A percentile compares a stretch with the other conserved stretches of the same genome.
phyloP scores from a whole-genome alignment of 345 rosid genomes.

The Hypericum androsaemum region DNA sequence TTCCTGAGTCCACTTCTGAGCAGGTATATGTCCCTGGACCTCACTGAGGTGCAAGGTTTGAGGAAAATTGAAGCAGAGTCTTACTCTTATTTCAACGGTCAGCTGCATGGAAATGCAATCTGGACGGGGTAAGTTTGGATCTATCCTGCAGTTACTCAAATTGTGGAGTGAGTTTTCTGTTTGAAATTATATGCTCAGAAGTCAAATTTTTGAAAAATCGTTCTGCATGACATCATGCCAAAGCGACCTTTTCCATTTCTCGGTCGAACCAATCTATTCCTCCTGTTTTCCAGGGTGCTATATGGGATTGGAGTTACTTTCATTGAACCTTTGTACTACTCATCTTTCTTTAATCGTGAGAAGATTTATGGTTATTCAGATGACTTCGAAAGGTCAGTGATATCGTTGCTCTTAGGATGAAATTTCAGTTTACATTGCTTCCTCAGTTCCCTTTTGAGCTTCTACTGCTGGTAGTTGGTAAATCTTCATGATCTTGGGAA shows the following conservation, averaged over 20 bases:
- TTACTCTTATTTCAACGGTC: constrained; percentile 71
- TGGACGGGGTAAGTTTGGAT: constrained; percentile 68
- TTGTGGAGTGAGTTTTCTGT: constrained; percentile 3
- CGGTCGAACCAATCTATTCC: constrained; percentile 3
- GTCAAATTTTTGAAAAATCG: too few species aligned
- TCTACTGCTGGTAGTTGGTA: neutral
- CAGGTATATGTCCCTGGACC: constrained; percentile 54
- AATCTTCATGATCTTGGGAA: neutral
- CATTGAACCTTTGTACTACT: constrained; percentile 55
- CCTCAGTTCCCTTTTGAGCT: neutral
- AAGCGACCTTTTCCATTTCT: neutral
- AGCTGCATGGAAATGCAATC: constrained; percentile 62
- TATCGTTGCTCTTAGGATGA: constrained; percentile 6
- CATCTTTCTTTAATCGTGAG: constrained; percentile 60
- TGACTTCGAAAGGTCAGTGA: constrained; percentile 72
- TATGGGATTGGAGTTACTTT: constrained; percentile 69
- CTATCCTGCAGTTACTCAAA: constrained; percentile 7
- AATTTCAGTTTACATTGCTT: neutral
- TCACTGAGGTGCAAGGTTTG: constrained; percentile 52
- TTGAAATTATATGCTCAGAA: neutral
- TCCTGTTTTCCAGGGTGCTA: constrained; percentile 40
- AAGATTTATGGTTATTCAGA: constrained; percentile 60
- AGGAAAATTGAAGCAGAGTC: constrained; percentile 49
- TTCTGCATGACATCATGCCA: too few species aligned
- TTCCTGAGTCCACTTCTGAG: constrained; percentile 7